These are phyloP conservation scores for Hypsizygus ulmarius DNA, from an alignment of 1,284 basidiomycete species.

Conservation along the genomic window DNA sequence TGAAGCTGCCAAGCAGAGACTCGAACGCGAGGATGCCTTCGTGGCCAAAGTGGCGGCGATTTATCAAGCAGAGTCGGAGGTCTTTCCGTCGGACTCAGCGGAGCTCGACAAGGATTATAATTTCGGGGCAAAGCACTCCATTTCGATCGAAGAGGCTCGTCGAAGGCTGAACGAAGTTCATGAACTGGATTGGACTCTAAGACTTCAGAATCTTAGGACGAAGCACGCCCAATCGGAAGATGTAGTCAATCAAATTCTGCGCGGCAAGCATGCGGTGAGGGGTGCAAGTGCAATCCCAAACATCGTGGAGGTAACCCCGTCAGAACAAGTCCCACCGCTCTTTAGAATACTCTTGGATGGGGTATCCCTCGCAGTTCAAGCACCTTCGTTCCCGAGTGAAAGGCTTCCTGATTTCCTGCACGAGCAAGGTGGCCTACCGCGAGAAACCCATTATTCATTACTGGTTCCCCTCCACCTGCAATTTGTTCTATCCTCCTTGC, in stretches of 20 bases:
- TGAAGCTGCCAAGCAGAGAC: slow-evolving; percentile 72
- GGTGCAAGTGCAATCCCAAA: slow-evolving; percentile 32
- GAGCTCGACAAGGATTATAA: slow-evolving; percentile 44
- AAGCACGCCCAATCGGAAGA: slow-evolving; percentile 35
- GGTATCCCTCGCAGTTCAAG: slow-evolving; percentile 56
- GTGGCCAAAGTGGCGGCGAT: slow-evolving; percentile 73
- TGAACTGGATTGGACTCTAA: slow-evolving; percentile 75
- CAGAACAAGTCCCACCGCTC: slow-evolving; percentile 26
- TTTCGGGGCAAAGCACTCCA: slow-evolving; percentile 61
- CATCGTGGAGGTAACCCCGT: slow-evolving; percentile 36
- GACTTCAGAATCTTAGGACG: slow-evolving; percentile 41
- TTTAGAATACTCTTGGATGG: slow-evolving; percentile 68
- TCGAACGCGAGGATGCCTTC: slow-evolving; percentile 82
- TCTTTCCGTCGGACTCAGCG: slow-evolving; percentile 23
- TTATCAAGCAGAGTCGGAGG: slow-evolving; percentile 37
- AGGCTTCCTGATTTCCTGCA: slow-evolving; percentile 69
- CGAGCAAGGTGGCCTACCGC: slow-evolving; percentile 74
- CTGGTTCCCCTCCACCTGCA: slow-evolving; percentile 83
- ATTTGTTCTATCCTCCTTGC: slow-evolving; percentile 64
- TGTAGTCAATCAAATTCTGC: slow-evolving; percentile 29
- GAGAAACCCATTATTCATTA: slow-evolving; percentile 73
- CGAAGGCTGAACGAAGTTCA: slow-evolving; percentile 72
- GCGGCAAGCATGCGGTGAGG: slow-evolving; percentile 22
- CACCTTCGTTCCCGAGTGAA: slow-evolving; percentile 61
- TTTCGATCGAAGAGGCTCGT: slow-evolving; percentile 74